Base-by-base conservation (phyloP, 1,284 basidiomycete genomes). In the Naganishia sp. region DNA sequence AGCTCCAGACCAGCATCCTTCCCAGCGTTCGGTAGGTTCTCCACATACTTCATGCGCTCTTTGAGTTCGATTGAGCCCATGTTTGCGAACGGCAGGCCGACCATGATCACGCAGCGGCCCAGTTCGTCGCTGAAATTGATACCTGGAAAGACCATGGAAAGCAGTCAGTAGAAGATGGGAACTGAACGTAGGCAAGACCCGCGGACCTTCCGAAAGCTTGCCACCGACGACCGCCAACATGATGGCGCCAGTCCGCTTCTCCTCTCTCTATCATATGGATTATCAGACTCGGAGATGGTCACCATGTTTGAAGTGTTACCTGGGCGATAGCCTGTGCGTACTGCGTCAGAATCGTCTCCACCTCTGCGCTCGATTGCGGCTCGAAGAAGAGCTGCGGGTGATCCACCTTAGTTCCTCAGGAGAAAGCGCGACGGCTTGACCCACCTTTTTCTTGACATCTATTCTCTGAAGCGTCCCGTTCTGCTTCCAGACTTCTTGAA, bases 221-320 rank as follows among this genome's bases (percentile, higher is more conserved):
- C 94, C 95, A 10, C 95, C 94, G 25, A 99, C 89, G 2, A 99
- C 95, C 1, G 95, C 95, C 67, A 99, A 87, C 6, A 94, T 81
- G 39, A 94, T 76, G 1, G 90, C 90, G 9, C 90, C 91, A 11
- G 82, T 81, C 15, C 61, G 60, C 72, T 75, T 84, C 80, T 73
- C 17, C 18, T 61, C 57, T 39, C 46, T 65, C 46, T 65, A 21
- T n/a, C 32, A 13, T 21, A 7, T 18, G 35, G 23, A 28, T 21
- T 2, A 25, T 57, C 3, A 39, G 11, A 13, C 18, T 35, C 66
- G 53, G 70, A 61, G 43, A 58, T 17, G 35, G 43, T 13, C 10
- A 32, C 32, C 47, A 32, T 42, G 3, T 15, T 49, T 35, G n/a
- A 2, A 11, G 15, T 53, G 69, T 66, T 32, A 76, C 75, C 3